Conservation (phyloP, 805 yeast genomes). For the Wickerhamiella lipophila region DNA sequence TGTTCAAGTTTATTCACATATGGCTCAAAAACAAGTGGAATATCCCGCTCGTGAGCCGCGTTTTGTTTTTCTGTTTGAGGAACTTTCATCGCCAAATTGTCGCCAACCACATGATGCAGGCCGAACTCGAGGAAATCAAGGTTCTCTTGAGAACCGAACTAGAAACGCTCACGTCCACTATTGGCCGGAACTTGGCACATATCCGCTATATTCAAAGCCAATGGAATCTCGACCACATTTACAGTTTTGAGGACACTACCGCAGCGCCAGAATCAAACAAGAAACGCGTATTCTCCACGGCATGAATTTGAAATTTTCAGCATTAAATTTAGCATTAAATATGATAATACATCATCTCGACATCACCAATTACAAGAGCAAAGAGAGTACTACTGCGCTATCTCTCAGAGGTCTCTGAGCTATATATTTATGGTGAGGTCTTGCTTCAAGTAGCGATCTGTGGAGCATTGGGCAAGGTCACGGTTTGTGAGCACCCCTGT, state of each 20-base stretch:
- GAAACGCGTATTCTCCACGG: conserved; percentile 63
- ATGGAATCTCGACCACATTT: conserved; percentile 66
- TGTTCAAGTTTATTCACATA: conserved; percentile 58
- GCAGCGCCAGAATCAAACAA: conserved; percentile 42
- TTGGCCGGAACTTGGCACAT: conserved; percentile 82
- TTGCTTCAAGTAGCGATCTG: background rate
- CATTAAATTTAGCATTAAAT: background rate
- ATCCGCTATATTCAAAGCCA: conserved; percentile 57
- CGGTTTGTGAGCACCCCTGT: background rate
- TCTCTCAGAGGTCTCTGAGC: too few species aligned
- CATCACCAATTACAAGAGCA: too few species aligned
- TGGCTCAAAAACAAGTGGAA: conserved; percentile 49
- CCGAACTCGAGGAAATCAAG: conserved; percentile 46
- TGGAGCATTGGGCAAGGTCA: background rate
- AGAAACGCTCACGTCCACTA: conserved; percentile 38
- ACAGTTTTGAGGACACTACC: conserved; percentile 57
- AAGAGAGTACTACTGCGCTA: too few species aligned
- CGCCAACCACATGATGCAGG: conserved; percentile 37
- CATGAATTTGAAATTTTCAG: conserved; percentile 2
- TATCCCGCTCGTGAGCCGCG: conserved; percentile 55
- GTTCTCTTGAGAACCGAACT: conserved; percentile 47
- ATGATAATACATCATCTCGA: background rate
- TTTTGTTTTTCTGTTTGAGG: conserved; percentile 60
- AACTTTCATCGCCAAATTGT: conserved; percentile 70
- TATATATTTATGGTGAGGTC: background rate